phyloP scores from a whole-genome alignment of 768 basidiomycete species.

The Termitomyces sp. region DNA sequence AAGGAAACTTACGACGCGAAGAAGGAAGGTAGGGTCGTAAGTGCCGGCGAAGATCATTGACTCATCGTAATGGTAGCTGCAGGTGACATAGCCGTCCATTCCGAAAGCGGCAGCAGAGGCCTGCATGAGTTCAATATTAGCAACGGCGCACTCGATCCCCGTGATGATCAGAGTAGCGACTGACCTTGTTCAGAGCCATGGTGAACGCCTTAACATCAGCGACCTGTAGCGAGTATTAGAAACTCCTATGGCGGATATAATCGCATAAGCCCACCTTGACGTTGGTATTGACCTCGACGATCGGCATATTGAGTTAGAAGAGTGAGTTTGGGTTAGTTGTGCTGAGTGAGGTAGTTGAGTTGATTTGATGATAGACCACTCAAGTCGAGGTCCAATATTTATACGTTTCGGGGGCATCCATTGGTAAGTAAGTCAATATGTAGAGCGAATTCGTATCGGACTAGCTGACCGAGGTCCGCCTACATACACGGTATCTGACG shows the following conservation, averaged over 20 bases:
- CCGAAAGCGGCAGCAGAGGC: slow-evolving; percentile 2
- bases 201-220: slow-evolving; percentile 2
- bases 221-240: background rate
- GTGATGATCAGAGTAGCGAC: background rate
- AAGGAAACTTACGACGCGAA: background rate
- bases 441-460: no score
- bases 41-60: slow-evolving; percentile 4
- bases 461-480: no score
- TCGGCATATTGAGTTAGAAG: background rate
- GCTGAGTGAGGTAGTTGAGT: background rate
- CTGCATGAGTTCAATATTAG: background rate
- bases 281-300: slow-evolving; percentile 4
- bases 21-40: slow-evolving; percentile 2
- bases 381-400: background rate
- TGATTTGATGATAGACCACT: background rate
- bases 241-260: background rate
- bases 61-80: slow-evolving; percentile 3
- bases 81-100: slow-evolving; percentile 7
- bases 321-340: background rate
- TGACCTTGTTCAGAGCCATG: background rate
- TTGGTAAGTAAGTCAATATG: no score
- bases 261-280: background rate
- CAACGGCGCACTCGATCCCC: no score
- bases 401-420: slow-evolving; percentile 1
- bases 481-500: no score